Percentiles rank a stretch among this genome's conserved stretches.
These are phyloP conservation scores for Salix suchowensis DNA, from an alignment of 345 rosid genomes.

Conservation along the genomic window DNA sequence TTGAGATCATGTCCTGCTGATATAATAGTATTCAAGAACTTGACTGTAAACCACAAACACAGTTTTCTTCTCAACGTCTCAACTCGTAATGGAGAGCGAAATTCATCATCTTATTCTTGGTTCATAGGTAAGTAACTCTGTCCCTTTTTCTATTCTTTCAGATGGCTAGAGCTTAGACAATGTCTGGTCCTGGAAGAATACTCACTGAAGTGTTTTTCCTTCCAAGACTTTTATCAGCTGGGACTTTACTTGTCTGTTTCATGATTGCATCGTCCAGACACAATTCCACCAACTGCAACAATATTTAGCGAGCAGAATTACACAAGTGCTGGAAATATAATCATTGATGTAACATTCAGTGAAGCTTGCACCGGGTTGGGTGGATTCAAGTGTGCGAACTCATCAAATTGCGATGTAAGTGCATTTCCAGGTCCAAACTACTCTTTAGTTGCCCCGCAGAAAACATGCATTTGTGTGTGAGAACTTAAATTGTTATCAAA, in stretches of 20 bases:
- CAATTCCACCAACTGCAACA: conserved; percentile 45
- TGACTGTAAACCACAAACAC: conserved; percentile 36
- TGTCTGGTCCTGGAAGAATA: not conserved
- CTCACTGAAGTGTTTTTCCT: not conserved
- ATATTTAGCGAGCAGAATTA: conserved; percentile 36
- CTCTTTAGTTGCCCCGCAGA: not conserved
- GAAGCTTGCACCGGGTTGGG: conserved; percentile 45
- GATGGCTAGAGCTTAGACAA: not conserved
- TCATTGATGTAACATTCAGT: conserved; percentile 38
- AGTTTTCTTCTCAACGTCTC: conserved; percentile 40
- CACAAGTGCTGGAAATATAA: conserved; percentile 36
- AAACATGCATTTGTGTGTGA: not conserved
- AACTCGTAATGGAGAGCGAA: conserved; percentile 35
- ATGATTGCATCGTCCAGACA: conserved; percentile 25
- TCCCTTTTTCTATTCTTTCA: not conserved
- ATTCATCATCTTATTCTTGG: conserved; percentile 48
- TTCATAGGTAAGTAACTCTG: conserved; percentile 39
- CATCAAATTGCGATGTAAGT: conserved; percentile 51
- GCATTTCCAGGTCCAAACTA: not conserved
- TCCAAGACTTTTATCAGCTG: no score
- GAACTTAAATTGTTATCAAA: not conserved
- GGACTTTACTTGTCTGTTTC: not conserved
- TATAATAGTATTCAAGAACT: conserved; percentile 26
- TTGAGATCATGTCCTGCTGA: conserved; percentile 33
- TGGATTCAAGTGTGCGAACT: conserved; percentile 47